Conservation (phyloP, 2,329 filamentous ascomycete genomes). For the Apiospora marii region DNA sequence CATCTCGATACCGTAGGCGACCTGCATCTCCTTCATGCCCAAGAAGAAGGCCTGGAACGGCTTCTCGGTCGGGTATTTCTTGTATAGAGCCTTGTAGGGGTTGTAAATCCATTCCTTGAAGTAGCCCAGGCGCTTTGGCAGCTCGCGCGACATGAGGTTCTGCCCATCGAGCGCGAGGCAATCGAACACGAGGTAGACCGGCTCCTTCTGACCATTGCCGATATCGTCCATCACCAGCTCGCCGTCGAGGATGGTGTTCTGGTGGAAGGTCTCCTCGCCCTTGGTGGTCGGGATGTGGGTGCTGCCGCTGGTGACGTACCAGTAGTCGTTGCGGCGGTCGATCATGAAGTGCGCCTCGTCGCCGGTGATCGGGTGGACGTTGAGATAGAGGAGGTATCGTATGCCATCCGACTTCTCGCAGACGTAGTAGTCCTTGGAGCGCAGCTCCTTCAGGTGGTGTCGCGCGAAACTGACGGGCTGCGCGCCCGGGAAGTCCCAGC, state of each 20-base stretch:
- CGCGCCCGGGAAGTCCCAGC: slow-evolving; percentile 80
- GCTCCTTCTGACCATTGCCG: slow-evolving; percentile 69
- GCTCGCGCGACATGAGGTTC: slow-evolving; percentile 76
- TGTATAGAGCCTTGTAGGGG: slow-evolving; percentile 71
- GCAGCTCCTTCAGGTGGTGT: slow-evolving; percentile 83
- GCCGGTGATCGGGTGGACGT: slow-evolving; percentile 62
- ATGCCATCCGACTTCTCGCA: slow-evolving; percentile 99
- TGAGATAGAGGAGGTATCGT: slow-evolving; percentile 92
- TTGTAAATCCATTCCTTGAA: slow-evolving; percentile 80
- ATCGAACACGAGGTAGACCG: slow-evolving; percentile 93
- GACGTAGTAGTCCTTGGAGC: slow-evolving; percentile 88
- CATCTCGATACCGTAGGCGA: slow-evolving; percentile 86
- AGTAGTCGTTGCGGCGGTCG: slow-evolving; percentile 98
- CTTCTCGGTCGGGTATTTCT: slow-evolving; percentile 73
- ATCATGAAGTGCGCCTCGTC: slow-evolving; percentile 87
- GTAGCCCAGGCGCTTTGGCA: slow-evolving; percentile 90
- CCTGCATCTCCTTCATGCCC: slow-evolving; percentile 88
- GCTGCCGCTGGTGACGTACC: slow-evolving; percentile 73
- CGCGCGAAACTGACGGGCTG: slow-evolving; percentile 93
- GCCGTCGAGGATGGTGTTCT: slow-evolving; percentile 85
- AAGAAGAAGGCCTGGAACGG: slow-evolving; percentile 79
- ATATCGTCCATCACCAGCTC: slow-evolving; percentile 90
- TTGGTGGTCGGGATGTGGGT: slow-evolving; percentile 82
- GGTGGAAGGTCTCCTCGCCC: slow-evolving; percentile 74
- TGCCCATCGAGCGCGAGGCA: slow-evolving; percentile 83